Evolutionary conservation across 257 asterid species (phyloP).

Genomic region (Capsicum chinense): DNA sequence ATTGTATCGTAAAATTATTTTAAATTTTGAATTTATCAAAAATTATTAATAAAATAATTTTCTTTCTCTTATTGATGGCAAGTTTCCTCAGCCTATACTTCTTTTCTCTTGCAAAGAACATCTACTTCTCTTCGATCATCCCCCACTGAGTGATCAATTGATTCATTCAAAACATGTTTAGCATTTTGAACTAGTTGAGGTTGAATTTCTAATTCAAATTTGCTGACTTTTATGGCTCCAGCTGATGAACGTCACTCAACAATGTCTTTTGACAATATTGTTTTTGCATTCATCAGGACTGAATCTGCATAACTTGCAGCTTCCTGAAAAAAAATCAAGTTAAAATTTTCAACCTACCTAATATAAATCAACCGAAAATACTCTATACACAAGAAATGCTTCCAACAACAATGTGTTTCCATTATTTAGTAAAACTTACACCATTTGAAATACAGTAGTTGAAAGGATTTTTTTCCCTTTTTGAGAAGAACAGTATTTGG

Average conservation of each 20-base stretch:
- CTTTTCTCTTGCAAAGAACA: constrained; percentile 42
- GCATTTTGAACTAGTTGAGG: constrained; percentile 43
- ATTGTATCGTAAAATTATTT: too few species aligned
- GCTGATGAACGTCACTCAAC: constrained; percentile 41
- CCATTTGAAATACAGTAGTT: constrained; percentile 20
- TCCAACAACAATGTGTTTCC: not conserved
- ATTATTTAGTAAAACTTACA: not conserved
- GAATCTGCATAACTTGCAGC: constrained; percentile 49
- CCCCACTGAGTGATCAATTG: constrained; percentile 41
- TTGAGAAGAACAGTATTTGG: not conserved
- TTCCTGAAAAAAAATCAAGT: constrained; percentile 41
- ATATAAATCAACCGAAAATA: not conserved
- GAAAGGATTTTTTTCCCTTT: not conserved
- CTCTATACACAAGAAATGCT: constrained; percentile 7
- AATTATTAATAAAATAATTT: too few species aligned
- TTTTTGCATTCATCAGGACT: constrained; percentile 44
- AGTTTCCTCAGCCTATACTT: constrained; percentile 41
- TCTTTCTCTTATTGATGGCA: too few species aligned
- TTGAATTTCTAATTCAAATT: constrained; percentile 47
- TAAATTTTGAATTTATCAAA: too few species aligned
- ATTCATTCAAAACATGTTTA: constrained; percentile 36
- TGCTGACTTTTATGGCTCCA: constrained; percentile 46
- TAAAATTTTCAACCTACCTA: constrained; percentile 13
- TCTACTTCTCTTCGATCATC: constrained; percentile 49
- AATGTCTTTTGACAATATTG: constrained; percentile 38